Conservation (phyloP, 805 yeast species). For the Pichia membranifaciens region DNA sequence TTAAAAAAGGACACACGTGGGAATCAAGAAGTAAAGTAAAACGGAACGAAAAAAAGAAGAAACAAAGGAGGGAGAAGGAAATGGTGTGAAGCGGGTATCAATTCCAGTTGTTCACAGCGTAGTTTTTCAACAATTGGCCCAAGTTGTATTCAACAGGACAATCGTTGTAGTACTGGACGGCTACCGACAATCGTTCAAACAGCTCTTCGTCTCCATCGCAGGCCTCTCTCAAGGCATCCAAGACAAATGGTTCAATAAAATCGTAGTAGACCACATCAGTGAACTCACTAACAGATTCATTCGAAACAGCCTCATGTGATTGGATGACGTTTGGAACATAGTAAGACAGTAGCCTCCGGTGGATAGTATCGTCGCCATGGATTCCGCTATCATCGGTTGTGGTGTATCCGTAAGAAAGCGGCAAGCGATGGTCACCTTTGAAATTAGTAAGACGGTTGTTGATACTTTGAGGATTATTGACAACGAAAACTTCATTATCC, state of each 20-base stretch:
- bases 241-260: constrained; percentile 46
- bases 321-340: constrained; percentile 78
- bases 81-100: background rate
- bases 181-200: constrained; percentile 14
- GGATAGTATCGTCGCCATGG: constrained; percentile 82
- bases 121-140: constrained; percentile 40
- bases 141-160: constrained; percentile 35
- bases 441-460: background rate
- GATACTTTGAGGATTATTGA: background rate
- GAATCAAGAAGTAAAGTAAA: background rate
- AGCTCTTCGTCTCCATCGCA: constrained; percentile 13
- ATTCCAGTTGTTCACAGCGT: constrained; percentile 33
- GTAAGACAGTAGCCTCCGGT: constrained; percentile 50
- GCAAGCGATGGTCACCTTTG: constrained; percentile 3
- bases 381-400: constrained; percentile 81
- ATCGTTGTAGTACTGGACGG: constrained; percentile 26
- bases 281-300: constrained; percentile 15
- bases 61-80: background rate
- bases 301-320: constrained; percentile 32
- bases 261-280: constrained; percentile 77
- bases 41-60: background rate
- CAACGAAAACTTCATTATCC: constrained; percentile 1
- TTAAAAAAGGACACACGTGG: background rate
- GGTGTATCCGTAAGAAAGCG: constrained; percentile 58
- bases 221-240: constrained; percentile 23